Evolutionary conservation across 2,329 filamentous ascomycete species (phyloP).

Genomic region (Kalaharituber pfeilii): DNA sequence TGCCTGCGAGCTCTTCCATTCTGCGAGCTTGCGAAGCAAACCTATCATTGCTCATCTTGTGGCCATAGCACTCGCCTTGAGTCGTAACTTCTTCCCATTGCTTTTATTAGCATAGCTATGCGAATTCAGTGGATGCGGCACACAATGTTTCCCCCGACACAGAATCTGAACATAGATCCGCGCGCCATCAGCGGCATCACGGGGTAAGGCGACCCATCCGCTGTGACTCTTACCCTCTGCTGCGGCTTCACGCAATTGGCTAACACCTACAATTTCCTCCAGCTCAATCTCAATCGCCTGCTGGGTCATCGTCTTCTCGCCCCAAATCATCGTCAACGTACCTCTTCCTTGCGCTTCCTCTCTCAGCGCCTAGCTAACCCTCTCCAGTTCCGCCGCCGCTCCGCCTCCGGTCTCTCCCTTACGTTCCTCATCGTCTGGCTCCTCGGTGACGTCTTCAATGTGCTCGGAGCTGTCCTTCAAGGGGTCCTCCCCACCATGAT

Average conservation of each 20-base stretch:
- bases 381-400: slow-evolving; percentile 50
- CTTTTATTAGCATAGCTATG: too few species aligned
- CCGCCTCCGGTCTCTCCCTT: slow-evolving; percentile 73
- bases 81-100: too few species aligned
- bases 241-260: neutral
- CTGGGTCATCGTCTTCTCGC: slow-evolving; percentile 95
- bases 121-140: too few species aligned
- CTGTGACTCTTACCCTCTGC: neutral
- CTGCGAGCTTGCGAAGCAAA: too few species aligned
- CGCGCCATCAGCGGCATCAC: slow-evolving; percentile 85
- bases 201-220: slow-evolving; percentile 39
- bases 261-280: neutral
- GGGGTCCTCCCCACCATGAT: slow-evolving; percentile 87
- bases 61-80: too few species aligned
- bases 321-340: slow-evolving; percentile 79
- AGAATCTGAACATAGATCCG: slow-evolving; percentile 54
- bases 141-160: slow-evolving; percentile 36
- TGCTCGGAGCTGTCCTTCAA: slow-evolving; percentile 78
- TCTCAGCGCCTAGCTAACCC: neutral
- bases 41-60: too few species aligned
- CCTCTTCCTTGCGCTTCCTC: neutral
- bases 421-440: slow-evolving; percentile 91
- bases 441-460: slow-evolving; percentile 88
- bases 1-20: too few species aligned
- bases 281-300: slow-evolving; percentile 92